Evolutionary conservation across 2,329 filamentous ascomycete genomes (phyloP).

Genomic region (Aspergillus costaricaensis): DNA sequence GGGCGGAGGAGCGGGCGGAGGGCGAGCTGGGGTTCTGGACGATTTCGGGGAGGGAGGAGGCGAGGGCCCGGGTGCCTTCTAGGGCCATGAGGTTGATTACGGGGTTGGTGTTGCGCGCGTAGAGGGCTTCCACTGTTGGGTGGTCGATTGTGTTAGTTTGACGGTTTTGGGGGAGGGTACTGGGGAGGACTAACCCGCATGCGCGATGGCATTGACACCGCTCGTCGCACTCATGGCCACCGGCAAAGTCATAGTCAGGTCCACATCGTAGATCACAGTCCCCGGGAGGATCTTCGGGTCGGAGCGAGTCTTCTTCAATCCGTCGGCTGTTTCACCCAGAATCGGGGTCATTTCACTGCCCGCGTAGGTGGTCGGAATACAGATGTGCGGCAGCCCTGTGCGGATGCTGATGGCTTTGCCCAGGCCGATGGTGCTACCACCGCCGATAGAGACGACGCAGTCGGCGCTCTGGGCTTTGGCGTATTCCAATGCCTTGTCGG

Average conservation of each 20-base stretch:
- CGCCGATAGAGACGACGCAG: slow-evolving; percentile 62
- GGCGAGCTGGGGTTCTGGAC: slow-evolving; percentile 47
- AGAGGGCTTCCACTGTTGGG: slow-evolving; percentile 60
- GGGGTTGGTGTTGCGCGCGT: slow-evolving; percentile 63
- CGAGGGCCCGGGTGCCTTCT: slow-evolving; percentile 59
- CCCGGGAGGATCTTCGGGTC: slow-evolving; percentile 63
- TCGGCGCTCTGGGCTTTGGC: slow-evolving; percentile 52
- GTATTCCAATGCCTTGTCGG: slow-evolving; percentile 57
- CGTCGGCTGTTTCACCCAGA: slow-evolving; percentile 62
- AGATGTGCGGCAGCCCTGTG: slow-evolving; percentile 59
- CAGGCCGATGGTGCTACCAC: slow-evolving; percentile 64
- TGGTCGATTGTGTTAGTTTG: background rate
- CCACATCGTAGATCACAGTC: slow-evolving; percentile 66
- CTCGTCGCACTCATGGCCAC: slow-evolving; percentile 56
- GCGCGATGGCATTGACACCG: slow-evolving; percentile 67
- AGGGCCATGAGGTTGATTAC: slow-evolving; percentile 60
- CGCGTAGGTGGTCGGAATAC: slow-evolving; percentile 64
- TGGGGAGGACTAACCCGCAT: slow-evolving; percentile 50
- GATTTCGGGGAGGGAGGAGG: slow-evolving; percentile 56
- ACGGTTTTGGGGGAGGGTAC: background rate
- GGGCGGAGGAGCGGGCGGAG: slow-evolving; percentile 54
- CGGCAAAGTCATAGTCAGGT: slow-evolving; percentile 63
- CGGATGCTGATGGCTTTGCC: slow-evolving; percentile 59
- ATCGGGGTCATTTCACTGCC: slow-evolving; percentile 67
- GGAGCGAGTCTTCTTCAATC: slow-evolving; percentile 58